phyloP scores from a whole-genome alignment of 176 grass and related monocot species.

The Oryza rufipogon region DNA sequence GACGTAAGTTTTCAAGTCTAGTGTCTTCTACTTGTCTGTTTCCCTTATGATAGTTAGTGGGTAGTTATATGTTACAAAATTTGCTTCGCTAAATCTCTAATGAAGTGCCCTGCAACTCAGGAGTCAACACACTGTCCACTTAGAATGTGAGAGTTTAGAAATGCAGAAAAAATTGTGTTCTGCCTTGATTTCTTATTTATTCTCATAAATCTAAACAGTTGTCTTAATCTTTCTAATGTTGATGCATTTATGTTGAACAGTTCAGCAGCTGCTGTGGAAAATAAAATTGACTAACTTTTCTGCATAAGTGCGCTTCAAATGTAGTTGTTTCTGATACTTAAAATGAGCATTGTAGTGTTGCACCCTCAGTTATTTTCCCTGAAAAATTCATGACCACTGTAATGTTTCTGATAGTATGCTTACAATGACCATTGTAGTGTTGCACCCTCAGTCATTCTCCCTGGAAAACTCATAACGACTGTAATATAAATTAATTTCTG shows the following conservation, averaged over 20 bases:
- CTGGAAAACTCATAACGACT: background rate
- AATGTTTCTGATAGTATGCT: background rate
- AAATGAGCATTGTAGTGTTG: background rate
- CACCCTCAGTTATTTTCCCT: background rate
- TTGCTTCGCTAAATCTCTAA: background rate
- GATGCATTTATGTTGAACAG: background rate
- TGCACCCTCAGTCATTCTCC: background rate
- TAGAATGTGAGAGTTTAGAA: background rate
- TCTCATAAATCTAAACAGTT: background rate
- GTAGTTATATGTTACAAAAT: constrained; percentile 1
- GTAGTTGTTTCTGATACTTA: background rate
- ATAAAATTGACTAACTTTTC: background rate
- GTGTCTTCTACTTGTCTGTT: background rate
- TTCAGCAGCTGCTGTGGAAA: background rate
- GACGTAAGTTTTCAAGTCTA: constrained; percentile 52
- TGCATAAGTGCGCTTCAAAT: background rate
- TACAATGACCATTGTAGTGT: no score
- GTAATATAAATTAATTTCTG: background rate
- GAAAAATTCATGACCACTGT: background rate
- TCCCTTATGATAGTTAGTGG: background rate
- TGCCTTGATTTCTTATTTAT: constrained; percentile 3
- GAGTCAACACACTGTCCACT: background rate
- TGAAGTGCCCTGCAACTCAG: background rate
- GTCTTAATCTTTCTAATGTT: background rate
- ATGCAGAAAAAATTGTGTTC: background rate